A percentile compares a stretch with the other conserved stretches of the same genome.
These are phyloP conservation scores for Chytriomyces hyalinus DNA, from an alignment of 192 early-diverging fungal genomes.

Conservation along the genomic window DNA sequence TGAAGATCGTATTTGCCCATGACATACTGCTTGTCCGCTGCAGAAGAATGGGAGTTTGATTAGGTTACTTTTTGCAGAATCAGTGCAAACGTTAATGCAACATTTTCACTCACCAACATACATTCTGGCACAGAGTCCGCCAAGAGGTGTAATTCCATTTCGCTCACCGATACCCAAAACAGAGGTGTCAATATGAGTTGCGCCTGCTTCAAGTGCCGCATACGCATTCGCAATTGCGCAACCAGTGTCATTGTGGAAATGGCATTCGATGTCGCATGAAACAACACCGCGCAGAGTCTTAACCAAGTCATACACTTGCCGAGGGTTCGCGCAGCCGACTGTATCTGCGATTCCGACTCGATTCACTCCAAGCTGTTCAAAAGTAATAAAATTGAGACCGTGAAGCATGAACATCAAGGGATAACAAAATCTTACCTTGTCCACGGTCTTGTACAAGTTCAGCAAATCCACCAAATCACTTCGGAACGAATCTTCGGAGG, in stretches of 20 bases:
- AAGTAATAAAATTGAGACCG: neutral
- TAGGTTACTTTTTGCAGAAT: neutral
- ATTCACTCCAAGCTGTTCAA: conserved; percentile 83
- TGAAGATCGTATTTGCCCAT: conserved; percentile 92
- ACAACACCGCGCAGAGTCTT: conserved; percentile 93
- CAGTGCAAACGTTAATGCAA: neutral
- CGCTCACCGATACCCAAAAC: conserved; percentile 98
- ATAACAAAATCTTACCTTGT: conserved; percentile 62
- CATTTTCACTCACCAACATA: conserved; percentile 62
- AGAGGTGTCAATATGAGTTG: conserved; percentile 97
- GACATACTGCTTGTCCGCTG: conserved; percentile 86
- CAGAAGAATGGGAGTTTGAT: neutral
- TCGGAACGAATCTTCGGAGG: conserved; percentile 97
- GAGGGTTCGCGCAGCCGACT: conserved; percentile 96
- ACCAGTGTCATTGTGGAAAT: conserved; percentile 99
- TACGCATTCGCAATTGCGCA: conserved; percentile 99
- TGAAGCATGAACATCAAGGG: neutral
- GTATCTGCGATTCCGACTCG: conserved; percentile 99
- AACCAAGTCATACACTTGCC: conserved; percentile 97
- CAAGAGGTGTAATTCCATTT: conserved; percentile 96
- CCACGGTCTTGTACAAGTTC: conserved; percentile 93
- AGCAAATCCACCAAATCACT: conserved; percentile 96
- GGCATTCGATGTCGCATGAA: conserved; percentile 98
- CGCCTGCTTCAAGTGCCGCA: conserved; percentile 94
- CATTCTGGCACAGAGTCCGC: conserved; percentile 94